Evolutionary conservation across 169 alveolate genomes (phyloP), one percentile per base, ranked within the genome.

Genomic region (Plasmodium ovale): DNA sequence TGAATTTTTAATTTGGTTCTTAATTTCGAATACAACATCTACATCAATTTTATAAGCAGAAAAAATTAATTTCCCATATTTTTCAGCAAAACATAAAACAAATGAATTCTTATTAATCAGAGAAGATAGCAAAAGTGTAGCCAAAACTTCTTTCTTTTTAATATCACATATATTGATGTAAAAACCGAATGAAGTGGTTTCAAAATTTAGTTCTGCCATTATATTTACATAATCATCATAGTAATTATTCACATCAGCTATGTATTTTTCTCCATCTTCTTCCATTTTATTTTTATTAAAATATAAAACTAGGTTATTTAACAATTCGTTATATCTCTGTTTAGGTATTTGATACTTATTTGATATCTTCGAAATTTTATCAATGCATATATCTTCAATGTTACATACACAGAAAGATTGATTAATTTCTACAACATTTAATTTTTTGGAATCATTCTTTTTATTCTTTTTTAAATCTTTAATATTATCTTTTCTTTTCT

Each of bases 231-330:
- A 82, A 53, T 82, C 90, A 2, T 82, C 90, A 51, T 82, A 82
- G n/a, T 82, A 82, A 7, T 42, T 67, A 58, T 65, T 82, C 1
- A 82, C 90, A 23, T 82, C 90, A 53, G 42, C 54, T 31, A 82
- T 82, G 35, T 82, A 82, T 67, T 82, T 82, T 37, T 82, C 90
- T 19, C 90, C 90, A 27, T 82, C 90, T 82, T 82, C 90, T 49
- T 82, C 90, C 49, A 51, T 67, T 27, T 82, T 82, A 82, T 82
- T 82, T 64, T 82, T 82, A 53, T 67, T 82, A 53, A 82, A 82
- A 82, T 82, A 82, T 82, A 82, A 53, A 25, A 25, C 35, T 68
- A 82, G 67, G 67, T 82, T 82, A 82, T 82, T 82, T 82, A 82
- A 58, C 31, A 82, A 51, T n/a, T 82, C 90, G 33, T 44, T 68